phyloP scores from a whole-genome alignment of 108 stramenopile species.

The Nitzschia palea region DNA sequence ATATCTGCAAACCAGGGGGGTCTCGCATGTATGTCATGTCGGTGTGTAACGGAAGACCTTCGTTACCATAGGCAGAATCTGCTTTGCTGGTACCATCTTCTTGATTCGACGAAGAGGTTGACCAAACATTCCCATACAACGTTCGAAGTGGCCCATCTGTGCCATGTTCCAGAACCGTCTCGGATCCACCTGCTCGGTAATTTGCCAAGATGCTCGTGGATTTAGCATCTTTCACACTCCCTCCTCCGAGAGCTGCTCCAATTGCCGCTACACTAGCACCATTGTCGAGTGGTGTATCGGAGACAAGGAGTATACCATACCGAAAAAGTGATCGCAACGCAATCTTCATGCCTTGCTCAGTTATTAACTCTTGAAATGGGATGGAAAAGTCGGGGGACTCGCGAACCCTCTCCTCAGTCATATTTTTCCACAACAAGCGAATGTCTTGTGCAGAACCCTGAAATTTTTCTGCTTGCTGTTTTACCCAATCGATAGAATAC shows the following conservation, averaged over 20 bases:
- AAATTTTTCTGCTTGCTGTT: conserved; percentile 27
- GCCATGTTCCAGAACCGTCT: conserved; percentile 33
- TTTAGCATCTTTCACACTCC: conserved; percentile 29
- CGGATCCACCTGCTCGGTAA: conserved; percentile 25
- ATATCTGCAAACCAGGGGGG: conserved; percentile 86
- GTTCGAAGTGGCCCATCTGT: conserved; percentile 82
- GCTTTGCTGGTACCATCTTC: conserved; percentile 60
- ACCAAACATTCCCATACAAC: conserved; percentile 80
- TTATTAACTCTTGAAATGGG: conserved; percentile 45
- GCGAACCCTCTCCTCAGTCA: conserved; percentile 58
- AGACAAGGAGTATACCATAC: conserved; percentile 73
- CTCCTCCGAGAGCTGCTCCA: conserved; percentile 55
- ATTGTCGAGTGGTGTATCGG: conserved; percentile 55
- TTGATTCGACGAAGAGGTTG: conserved; percentile 49
- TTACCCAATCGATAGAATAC: conserved; percentile 42
- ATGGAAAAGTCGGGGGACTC: conserved; percentile 48
- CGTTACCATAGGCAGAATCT: conserved; percentile 81
- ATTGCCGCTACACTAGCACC: conserved; percentile 49
- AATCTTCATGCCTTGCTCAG: conserved; percentile 35
- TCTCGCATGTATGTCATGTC: conserved; percentile 79
- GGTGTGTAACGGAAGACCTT: conserved; percentile 78
- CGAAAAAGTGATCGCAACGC: conserved; percentile 60
- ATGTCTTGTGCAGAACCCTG: conserved; percentile 19
- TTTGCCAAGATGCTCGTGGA: conserved; percentile 28
- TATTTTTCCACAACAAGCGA: conserved; percentile 57